Percentiles rank a stretch among this genome's conserved stretches.
These are phyloP conservation scores for Creolimax fragrantissima DNA, from an alignment of 78 protist genomes.

Conservation along the genomic window DNA sequence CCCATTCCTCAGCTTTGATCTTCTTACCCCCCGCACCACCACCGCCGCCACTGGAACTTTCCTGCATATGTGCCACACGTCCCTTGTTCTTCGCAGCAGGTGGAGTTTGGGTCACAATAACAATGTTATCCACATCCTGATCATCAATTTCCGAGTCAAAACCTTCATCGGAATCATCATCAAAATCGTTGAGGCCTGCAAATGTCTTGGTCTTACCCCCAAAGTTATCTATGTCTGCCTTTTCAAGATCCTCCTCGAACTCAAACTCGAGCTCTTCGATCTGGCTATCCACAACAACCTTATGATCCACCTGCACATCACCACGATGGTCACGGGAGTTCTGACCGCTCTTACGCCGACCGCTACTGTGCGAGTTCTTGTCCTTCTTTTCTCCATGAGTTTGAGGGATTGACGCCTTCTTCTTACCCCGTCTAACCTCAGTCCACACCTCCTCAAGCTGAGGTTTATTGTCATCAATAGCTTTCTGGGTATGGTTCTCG, in stretches of 20 bases:
- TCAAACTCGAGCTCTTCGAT: slow-evolving; percentile 20
- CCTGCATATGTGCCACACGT: background rate
- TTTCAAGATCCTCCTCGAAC: slow-evolving; percentile 19
- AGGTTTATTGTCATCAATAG: too few relatives aligned
- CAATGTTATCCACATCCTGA: slow-evolving; percentile 27
- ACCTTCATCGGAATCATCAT: background rate
- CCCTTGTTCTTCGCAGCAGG: slow-evolving; percentile 4
- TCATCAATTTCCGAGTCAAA: slow-evolving; percentile 9
- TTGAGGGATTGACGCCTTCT: background rate
- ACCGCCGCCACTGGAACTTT: background rate
- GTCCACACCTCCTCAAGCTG: background rate
- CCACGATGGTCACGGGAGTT: background rate
- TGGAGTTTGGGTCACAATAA: slow-evolving; percentile 54
- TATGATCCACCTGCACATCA: background rate
- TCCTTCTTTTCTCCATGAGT: background rate
- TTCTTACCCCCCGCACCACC: background rate
- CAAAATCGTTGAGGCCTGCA: background rate
- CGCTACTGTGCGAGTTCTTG: slow-evolving; percentile 15
- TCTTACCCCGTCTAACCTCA: background rate
- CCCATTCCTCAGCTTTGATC: slow-evolving; percentile 9
- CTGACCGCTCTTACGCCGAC: background rate
- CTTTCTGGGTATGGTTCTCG: too few relatives aligned
- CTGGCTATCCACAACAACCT: slow-evolving; percentile 3
- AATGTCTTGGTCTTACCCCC: background rate
- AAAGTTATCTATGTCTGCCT: background rate